Conservation (phyloP, 2,329 filamentous ascomycete genomes). For the Curvularia sp. region DNA sequence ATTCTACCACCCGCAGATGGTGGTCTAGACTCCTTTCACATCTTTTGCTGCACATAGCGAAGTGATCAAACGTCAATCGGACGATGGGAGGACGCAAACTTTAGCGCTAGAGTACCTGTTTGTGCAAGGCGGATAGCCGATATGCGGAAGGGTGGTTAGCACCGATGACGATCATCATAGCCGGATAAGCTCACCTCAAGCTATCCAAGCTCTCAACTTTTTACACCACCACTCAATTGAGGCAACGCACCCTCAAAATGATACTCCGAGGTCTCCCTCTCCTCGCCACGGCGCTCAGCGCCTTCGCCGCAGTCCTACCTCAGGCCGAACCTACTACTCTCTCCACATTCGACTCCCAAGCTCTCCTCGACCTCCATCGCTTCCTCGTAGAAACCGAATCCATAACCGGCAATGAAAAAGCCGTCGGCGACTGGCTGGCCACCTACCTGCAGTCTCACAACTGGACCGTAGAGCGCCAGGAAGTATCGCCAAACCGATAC, state of each 20-base stretch:
- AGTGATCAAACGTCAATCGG: neutral
- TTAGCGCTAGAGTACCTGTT: neutral
- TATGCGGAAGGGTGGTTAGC: neutral
- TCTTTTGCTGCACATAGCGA: neutral
- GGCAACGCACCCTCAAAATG: slow-evolving; percentile 16
- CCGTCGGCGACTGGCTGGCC: slow-evolving; percentile 72
- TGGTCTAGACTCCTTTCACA: neutral
- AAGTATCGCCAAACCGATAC: slow-evolving; percentile 63
- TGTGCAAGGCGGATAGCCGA: neutral
- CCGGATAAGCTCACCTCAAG: slow-evolving; percentile 11
- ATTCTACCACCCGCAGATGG: neutral
- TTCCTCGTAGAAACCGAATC: slow-evolving; percentile 77
- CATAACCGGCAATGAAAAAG: slow-evolving; percentile 71
- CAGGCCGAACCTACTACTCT: slow-evolving; percentile 24
- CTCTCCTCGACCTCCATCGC: slow-evolving; percentile 75
- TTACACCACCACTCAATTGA: neutral
- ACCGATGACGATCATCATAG: slow-evolving; percentile 2
- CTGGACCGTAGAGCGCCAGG: slow-evolving; percentile 69
- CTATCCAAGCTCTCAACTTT: neutral
- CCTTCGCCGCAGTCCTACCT: slow-evolving; percentile 12
- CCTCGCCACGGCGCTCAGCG: slow-evolving; percentile 21
- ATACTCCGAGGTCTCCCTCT: slow-evolving; percentile 25
- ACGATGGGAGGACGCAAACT: neutral
- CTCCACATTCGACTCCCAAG: slow-evolving; percentile 35
- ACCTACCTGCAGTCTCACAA: slow-evolving; percentile 67